Conservation (phyloP, 257 asterid genomes). For the Galeopsis tetrahit region DNA sequence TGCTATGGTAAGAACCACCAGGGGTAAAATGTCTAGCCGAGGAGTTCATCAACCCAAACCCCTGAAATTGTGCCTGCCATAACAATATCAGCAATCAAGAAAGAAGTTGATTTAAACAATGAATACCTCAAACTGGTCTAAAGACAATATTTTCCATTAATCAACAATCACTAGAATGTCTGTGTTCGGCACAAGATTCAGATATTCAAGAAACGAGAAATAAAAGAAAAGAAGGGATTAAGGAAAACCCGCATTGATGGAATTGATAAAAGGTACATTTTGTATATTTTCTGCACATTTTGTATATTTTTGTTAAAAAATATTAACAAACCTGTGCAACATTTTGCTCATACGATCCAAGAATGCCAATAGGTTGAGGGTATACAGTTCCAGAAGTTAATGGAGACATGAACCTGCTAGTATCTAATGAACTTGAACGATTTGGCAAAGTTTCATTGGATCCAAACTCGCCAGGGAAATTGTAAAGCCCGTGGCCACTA, state of each 20-base stretch:
- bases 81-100: slow-evolving; percentile 35
- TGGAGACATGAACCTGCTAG: slow-evolving; percentile 81
- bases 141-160: slow-evolving; percentile 12
- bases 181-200: slow-evolving; percentile 17
- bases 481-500: slow-evolving; percentile 77
- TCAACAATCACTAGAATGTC: slow-evolving; percentile 26
- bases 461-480: slow-evolving; percentile 78
- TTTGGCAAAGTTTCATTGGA: slow-evolving; percentile 68
- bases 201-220: slow-evolving; percentile 19
- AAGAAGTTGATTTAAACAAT: slow-evolving; percentile 27
- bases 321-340: slow-evolving; percentile 74
- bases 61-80: slow-evolving; percentile 73
- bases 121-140: slow-evolving; percentile 20
- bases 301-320: slow-evolving; percentile 27
- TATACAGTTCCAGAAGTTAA: slow-evolving; percentile 78
- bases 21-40: slow-evolving; percentile 64
- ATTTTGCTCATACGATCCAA: slow-evolving; percentile 93
- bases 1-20: slow-evolving; percentile 62
- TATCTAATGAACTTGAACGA: slow-evolving; percentile 65
- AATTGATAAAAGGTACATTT: slow-evolving; percentile 10
- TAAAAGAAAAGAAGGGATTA: background rate
- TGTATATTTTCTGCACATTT: slow-evolving; percentile 14
- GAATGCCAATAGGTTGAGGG: slow-evolving; percentile 86
- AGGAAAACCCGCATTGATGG: background rate
- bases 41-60: slow-evolving; percentile 71